Evolutionary conservation across 352 stramenopile species (phyloP).

Genomic region (Thraustotheca clavata): DNA sequence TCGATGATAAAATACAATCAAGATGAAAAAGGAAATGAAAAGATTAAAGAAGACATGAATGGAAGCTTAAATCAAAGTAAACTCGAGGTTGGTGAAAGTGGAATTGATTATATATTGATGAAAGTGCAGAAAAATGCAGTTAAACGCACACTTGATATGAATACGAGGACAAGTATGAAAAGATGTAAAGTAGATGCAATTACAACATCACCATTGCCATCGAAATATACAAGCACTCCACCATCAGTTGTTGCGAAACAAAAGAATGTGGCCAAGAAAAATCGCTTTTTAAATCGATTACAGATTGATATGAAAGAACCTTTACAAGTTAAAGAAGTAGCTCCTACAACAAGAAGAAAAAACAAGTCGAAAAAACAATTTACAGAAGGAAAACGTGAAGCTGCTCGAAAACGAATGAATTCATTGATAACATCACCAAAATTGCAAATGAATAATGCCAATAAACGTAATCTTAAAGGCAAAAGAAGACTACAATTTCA

Average conservation of each 20-base stretch:
- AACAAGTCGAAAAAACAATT: not conserved
- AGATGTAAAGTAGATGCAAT: not conserved
- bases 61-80: too few relatives aligned
- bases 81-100: too few relatives aligned
- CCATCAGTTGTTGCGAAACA: not conserved
- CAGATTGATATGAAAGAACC: slow-evolving; percentile 5
- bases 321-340: not conserved
- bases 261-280: not conserved
- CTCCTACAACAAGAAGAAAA: not conserved
- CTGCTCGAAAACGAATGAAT: not conserved
- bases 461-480: too few relatives aligned
- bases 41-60: too few relatives aligned
- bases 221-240: not conserved
- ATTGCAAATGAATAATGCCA: not conserved
- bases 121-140: too few relatives aligned
- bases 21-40: too few relatives aligned
- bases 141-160: too few relatives aligned
- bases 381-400: not conserved
- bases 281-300: not conserved
- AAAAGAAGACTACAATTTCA: not conserved
- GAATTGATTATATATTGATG: too few relatives aligned
- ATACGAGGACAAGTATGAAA: not conserved
- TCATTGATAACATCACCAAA: not conserved
- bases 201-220: not conserved
- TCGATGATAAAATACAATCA: not conserved